Percentiles rank a stretch among this genome's conserved stretches.
Evolutionary conservation across 768 basidiomycete genomes (phyloP).

Genomic region (Tylopilus sp.): DNA sequence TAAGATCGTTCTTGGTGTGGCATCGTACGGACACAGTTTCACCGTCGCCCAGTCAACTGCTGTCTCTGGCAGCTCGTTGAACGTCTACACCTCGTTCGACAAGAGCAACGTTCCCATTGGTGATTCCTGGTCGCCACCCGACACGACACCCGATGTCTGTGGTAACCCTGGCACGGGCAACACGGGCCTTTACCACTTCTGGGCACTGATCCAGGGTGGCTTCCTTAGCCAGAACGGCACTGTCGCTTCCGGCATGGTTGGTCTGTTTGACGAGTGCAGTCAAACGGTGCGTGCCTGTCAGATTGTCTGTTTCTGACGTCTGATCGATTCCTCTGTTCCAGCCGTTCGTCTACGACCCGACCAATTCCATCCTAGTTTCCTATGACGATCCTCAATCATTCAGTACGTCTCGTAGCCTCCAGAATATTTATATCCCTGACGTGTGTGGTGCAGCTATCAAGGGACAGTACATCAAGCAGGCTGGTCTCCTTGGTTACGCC

Average conservation of each 20-base stretch:
- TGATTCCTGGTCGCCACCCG: slow-evolving; percentile 52
- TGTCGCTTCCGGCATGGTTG: slow-evolving; percentile 51
- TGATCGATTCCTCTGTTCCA: slow-evolving; percentile 25
- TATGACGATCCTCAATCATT: slow-evolving; percentile 66
- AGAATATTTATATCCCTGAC: neutral
- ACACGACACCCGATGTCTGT: slow-evolving; percentile 52
- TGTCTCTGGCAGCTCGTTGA: slow-evolving; percentile 28
- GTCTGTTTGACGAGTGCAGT: slow-evolving; percentile 62
- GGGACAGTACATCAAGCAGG: slow-evolving; percentile 37
- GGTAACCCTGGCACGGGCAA: slow-evolving; percentile 44
- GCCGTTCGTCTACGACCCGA: slow-evolving; percentile 66
- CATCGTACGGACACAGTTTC: slow-evolving; percentile 82
- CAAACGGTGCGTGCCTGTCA: slow-evolving; percentile 55
- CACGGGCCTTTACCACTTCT: slow-evolving; percentile 59
- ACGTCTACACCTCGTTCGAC: slow-evolving; percentile 53
- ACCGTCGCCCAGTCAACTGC: slow-evolving; percentile 25
- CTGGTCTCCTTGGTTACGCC: slow-evolving; percentile 40
- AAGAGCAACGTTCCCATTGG: slow-evolving; percentile 42
- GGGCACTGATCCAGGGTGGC: slow-evolving; percentile 55
- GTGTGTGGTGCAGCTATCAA: slow-evolving; percentile 34
- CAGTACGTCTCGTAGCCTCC: slow-evolving; percentile 29
- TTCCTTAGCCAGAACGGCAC: slow-evolving; percentile 47
- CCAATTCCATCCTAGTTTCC: slow-evolving; percentile 53
- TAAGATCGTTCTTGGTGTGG: slow-evolving; percentile 80
- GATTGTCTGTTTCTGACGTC: neutral